Evolutionary conservation across 305 asterid species (phyloP), one percentile per base, ranked within the genome.

Genomic region (Plantago rigida): DNA sequence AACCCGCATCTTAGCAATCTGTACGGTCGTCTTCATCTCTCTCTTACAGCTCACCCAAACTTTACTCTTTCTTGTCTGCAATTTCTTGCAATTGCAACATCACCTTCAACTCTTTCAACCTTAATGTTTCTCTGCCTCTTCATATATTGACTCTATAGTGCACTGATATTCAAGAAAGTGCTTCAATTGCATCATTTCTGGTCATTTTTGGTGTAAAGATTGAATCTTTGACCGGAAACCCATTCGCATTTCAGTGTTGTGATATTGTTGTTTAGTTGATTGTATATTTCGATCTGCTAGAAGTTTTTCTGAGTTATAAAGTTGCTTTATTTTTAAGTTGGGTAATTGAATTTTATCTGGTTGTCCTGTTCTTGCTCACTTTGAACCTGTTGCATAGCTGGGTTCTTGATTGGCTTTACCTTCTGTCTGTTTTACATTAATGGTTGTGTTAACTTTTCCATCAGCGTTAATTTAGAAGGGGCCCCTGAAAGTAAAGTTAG

Each of bases 1-100:
- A 75, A 66, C 77, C 77, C 77, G 4, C 69, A 63, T 55, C 53
- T 69, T 78, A 81, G 87, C 82, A 73, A 78, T 45, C 83, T 67
- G 71, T 77, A 75, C 82, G 76, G 72, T 50, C 69, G 34, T 4
- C 70, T 67, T 68, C 57, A 67, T 51, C 56, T 51, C 44, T 66
- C 75, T 67, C 72, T 34, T 67, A 36, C 12, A 13, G 49, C 8
- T 31, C 71, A 60, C 59, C 76, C 71, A 47, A 70, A 71, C 73
- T 63, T 69, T 76, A 51, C 77, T 69, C 77, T 69, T 73, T 69
- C 71, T 41, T 68, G 77, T 63, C 69, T 51, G 62, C 51, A 61
- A 59, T 52, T 22, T 2, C 1, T 22, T 1, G 26, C 26, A 22
- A 22, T 22, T 22, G 26, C 26, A 22, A 0, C 19, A 17, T 0